Evolutionary conservation across 371 early-diverging fungal species (phyloP), one percentile per base, ranked within the genome.

Genomic region (Saksenaea oblongispora): DNA sequence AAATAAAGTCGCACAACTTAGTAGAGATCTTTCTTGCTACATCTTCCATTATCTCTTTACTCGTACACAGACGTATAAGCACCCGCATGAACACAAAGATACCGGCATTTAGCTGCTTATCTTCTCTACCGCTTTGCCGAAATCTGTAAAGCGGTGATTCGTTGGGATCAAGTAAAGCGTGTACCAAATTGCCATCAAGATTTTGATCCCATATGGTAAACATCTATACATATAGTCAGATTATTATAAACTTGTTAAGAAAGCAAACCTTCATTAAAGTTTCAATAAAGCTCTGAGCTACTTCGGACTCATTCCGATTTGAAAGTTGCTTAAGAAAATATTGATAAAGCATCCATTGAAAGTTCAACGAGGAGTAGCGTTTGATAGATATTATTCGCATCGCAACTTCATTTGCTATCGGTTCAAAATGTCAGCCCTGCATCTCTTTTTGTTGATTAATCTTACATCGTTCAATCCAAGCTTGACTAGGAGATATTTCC

Each of bases 391-490:
- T 61, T 14, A 62, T 17, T n/a, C 53, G 36, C 15, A 62, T 2
- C 15, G 62, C 13, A 15, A 62, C 62, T 11, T 67, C 41, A 28
- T 62, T 67, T 14, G 67, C 67, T 66, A 10, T 55, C 18, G n/a
- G 13, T 31, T 31, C 4, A 3, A 22, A 39, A 28, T 39, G 9
- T 31, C 9, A 54, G 14, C 11, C 34, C 10, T 4, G 35, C 13
- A 24, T 56, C 28, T n/a, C 15, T 37, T 15, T n/a, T 34, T 13
- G 13, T 13, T 4, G 24, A 2, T 1, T 59, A 28, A 41, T 13
- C 14, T 61, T 65, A 77, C 78, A 65, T 39, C 63, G 67, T 10
- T 68, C 60, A 22, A 54, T 47, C 79, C 79, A 79, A 15, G 26
- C 15, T 0, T 41, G 53, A 42, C 56, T 51, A 7, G 70, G 63